These are phyloP conservation scores for Microascus cirrosus DNA, from an alignment of 2,329 filamentous ascomycete species.

Conservation along the genomic window DNA sequence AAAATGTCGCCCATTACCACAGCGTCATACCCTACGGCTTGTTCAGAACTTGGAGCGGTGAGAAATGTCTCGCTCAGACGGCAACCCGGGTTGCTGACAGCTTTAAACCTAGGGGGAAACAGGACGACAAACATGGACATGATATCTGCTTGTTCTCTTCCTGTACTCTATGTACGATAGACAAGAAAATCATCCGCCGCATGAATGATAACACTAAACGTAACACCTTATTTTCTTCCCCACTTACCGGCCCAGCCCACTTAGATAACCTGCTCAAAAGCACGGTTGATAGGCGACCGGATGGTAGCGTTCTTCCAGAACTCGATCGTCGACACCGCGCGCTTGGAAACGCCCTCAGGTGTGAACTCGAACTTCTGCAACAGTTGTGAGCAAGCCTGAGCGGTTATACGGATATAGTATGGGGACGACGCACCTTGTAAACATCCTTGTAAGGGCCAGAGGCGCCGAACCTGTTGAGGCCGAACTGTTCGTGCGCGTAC, in stretches of 20 bases:
- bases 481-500: conserved; percentile 99
- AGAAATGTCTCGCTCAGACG: neutral
- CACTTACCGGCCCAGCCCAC: conserved; percentile 7
- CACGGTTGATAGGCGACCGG: conserved; percentile 91
- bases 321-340: conserved; percentile 79
- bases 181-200: neutral
- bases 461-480: conserved; percentile 97
- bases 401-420: neutral
- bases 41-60: no score
- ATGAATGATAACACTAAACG: neutral
- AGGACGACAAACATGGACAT: neutral
- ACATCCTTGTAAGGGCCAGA: conserved; percentile 96
- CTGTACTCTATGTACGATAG: conserved; percentile 1
- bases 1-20: no score
- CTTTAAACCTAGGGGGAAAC: neutral
- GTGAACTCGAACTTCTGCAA: conserved; percentile 97
- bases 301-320: conserved; percentile 96
- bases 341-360: conserved; percentile 91
- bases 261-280: conserved; percentile 96
- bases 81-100: neutral
- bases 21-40: no score
- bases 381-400: neutral
- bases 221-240: conserved; percentile 1
- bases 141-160: neutral
- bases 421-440: conserved; percentile 58